Conservation (phyloP, 306 rosid genomes). For the Senna tora region DNA sequence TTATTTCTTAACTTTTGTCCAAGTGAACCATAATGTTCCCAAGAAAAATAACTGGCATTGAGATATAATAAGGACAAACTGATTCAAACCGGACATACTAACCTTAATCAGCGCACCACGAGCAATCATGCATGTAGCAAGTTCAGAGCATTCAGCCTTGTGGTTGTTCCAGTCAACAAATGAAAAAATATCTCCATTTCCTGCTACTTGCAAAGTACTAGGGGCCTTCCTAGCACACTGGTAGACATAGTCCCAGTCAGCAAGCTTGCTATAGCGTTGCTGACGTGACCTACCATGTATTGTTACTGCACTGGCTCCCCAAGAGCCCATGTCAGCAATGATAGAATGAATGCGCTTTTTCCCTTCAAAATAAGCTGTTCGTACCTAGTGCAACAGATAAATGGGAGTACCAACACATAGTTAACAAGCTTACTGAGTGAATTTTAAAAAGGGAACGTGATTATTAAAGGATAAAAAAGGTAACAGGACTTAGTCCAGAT, state of each 20-base stretch:
- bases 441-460: neutral
- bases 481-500: slow-evolving; percentile 18
- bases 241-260: slow-evolving; percentile 88
- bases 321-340: slow-evolving; percentile 69
- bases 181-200: slow-evolving; percentile 88
- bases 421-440: slow-evolving; percentile 23
- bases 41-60: neutral
- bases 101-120: slow-evolving; percentile 93
- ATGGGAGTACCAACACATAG: slow-evolving; percentile 8
- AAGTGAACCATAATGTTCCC: slow-evolving; percentile 8
- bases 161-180: slow-evolving; percentile 79
- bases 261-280: slow-evolving; percentile 97
- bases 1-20: neutral
- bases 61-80: slow-evolving; percentile 26
- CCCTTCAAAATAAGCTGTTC: slow-evolving; percentile 91
- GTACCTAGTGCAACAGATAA: slow-evolving; percentile 59
- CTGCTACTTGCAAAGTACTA: slow-evolving; percentile 64
- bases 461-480: neutral
- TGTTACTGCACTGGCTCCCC: slow-evolving; percentile 93
- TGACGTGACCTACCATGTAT: slow-evolving; percentile 96
- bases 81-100: slow-evolving; percentile 37
- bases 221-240: slow-evolving; percentile 76
- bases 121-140: slow-evolving; percentile 85
- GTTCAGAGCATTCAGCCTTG: slow-evolving; percentile 74
- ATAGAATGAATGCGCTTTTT: slow-evolving; percentile 86